Evolutionary conservation across 495 filamentous ascomycete genomes (phyloP).

Genomic region (Podospora didyma): DNA sequence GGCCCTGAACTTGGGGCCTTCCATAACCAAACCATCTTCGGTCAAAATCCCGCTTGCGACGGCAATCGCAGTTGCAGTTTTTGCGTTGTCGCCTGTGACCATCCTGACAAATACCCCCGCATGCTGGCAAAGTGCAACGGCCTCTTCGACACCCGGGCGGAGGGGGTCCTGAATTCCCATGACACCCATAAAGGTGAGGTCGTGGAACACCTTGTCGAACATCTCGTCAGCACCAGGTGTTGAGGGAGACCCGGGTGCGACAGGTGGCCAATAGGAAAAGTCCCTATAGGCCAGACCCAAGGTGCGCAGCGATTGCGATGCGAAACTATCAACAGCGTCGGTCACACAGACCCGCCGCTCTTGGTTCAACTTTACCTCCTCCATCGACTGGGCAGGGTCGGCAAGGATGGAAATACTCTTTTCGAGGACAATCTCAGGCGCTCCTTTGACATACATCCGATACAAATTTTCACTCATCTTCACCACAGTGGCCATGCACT

Average conservation of each 20-base stretch:
- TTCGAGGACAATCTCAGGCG: conserved; percentile 63
- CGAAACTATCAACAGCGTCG: conserved; percentile 59
- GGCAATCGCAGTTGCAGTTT: conserved; percentile 84
- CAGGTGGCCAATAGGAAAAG: conserved; percentile 72
- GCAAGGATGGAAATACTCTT: conserved; percentile 56
- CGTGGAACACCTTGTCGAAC: conserved; percentile 65
- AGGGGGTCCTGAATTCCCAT: conserved; percentile 80
- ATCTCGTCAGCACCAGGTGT: conserved; percentile 56
- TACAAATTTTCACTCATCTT: conserved; percentile 51
- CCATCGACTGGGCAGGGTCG: conserved; percentile 32
- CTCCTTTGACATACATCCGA: conserved; percentile 66
- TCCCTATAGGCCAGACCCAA: conserved; percentile 73
- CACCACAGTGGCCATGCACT: conserved; percentile 70
- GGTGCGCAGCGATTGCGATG: conserved; percentile 67
- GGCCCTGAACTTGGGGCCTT: conserved; percentile 75
- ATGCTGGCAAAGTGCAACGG: conserved; percentile 67
- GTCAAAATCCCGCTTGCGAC: conserved; percentile 79
- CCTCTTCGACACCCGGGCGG: conserved; percentile 66
- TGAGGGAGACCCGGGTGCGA: conserved; percentile 47
- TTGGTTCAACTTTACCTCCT: conserved; percentile 28
- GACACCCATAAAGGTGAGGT: conserved; percentile 64
- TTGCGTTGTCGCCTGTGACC: conserved; percentile 87
- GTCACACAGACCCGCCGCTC: conserved; percentile 54
- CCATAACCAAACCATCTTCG: conserved; percentile 73
- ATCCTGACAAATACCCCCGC: conserved; percentile 85